Percentiles rank a stretch among this genome's conserved stretches.
These are phyloP conservation scores for Naegleria fowleri DNA, from an alignment of 208 protist species.

Conservation along the genomic window DNA sequence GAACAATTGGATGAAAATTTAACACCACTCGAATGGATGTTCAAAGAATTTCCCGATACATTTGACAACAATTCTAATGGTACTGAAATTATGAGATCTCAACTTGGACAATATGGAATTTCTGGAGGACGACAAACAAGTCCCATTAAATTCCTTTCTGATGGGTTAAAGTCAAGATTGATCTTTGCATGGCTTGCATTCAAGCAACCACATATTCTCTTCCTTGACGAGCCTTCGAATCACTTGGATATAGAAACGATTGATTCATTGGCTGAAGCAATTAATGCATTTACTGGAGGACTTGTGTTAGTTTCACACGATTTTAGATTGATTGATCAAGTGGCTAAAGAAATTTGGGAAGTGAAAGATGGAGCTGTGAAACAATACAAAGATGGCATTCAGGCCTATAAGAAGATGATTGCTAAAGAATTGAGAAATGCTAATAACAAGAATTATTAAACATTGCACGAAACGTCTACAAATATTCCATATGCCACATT, in stretches of 20 bases:
- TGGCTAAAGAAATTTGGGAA: slow-evolving; percentile 36
- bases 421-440: neutral
- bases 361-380: slow-evolving; percentile 66
- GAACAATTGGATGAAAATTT: slow-evolving; percentile 78
- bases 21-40: slow-evolving; percentile 88
- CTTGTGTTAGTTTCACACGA: slow-evolving; percentile 93
- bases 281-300: slow-evolving; percentile 82
- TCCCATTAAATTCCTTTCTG: slow-evolving; percentile 82
- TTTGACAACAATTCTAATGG: slow-evolving; percentile 58
- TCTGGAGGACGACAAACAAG: slow-evolving; percentile 74
- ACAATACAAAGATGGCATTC: slow-evolving; percentile 76
- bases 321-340: slow-evolving; percentile 82
- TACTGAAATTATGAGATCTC: slow-evolving; percentile 71
- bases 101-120: slow-evolving; percentile 87
- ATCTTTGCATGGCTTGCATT: slow-evolving; percentile 73
- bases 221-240: slow-evolving; percentile 96
- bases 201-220: slow-evolving; percentile 85
- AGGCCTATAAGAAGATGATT: slow-evolving; percentile 76
- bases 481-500: too few relatives aligned
- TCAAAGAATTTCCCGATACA: slow-evolving; percentile 74
- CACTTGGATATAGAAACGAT: slow-evolving; percentile 94
- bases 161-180: slow-evolving; percentile 90
- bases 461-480: too few relatives aligned
- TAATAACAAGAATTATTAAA: too few relatives aligned
- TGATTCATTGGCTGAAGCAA: slow-evolving; percentile 83